Evolutionary conservation across 345 rosid genomes (phyloP), one percentile per base, ranked within the genome.

Genomic region (Luvunga scandens): DNA sequence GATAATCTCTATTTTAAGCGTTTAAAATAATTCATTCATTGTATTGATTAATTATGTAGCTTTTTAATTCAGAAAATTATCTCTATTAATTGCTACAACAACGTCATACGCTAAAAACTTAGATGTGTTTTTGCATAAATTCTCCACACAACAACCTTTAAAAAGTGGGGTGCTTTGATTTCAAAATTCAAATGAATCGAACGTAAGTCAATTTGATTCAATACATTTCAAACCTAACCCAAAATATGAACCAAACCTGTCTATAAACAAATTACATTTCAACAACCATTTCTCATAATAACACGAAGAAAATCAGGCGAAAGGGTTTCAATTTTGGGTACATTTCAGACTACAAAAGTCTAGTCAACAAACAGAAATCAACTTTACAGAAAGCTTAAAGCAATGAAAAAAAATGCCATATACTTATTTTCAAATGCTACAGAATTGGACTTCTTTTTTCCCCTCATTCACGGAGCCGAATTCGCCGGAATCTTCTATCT

Each of bases 401-500:
- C 38, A 30, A 12, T 30, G 2, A 19, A 14, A 28, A 69, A 4
- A 9, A 53, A 18, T 5, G 21, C 57, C 59, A 10, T 31, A 31
- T 55, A 31, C 64, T 31, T 1, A 71, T 71, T 45, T 31, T 22
- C 64, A 71, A 31, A 31, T 53, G 21, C 14, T 13, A 7, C 25
- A 18, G 21, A 2, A 16, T 0, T 55, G n/a, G 27, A 59, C 14
- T 34, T 31, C 64, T 2, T 34, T 25, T 68, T 24, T 45, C 13
- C 82, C 84, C 65, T 30, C 71, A 60, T 75, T 82, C 85, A 82
- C 85, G 85, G 82, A 75, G 77, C 66, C 66, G 71, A 82, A 75
- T 71, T 71, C 70, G 82, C 77, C 4, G 0, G 30, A 72, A 56
- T 73, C 53, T 24, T 19, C 34, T 50, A 70, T 75, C 36, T 53